Base-by-base conservation (phyloP, 164 flowering plant species). In the Vitis labrusca region DNA sequence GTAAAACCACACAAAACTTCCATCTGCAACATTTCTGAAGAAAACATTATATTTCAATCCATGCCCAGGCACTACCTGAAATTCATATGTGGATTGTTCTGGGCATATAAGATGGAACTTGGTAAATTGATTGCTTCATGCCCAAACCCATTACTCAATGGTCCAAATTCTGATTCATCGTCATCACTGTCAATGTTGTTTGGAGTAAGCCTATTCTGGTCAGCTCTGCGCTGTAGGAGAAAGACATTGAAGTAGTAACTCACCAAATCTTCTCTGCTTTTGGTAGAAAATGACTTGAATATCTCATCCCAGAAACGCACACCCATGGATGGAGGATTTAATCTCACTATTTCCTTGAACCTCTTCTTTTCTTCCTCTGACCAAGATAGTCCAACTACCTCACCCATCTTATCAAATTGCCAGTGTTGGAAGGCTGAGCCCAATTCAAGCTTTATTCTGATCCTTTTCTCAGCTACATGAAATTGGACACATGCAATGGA, bases 201-300 rank as follows among this genome's bases (percentile, higher is more conserved):
- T n/a, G 91, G 90, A 16, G 82, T 77, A 14, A 58, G 73, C 71
- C 98, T 76, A 65, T 93, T 95, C 78, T 95, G 98, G 58, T 70
- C 69, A 53, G 77, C 85, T 77, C 98, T 80, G 49, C 90, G 91
- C 19, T 77, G 79, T 58, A 88, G 78, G 70, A 93, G 79, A 71
- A 81, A 91, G 19, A 90, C 97, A 77, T 95, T 91, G 84, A 78
- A 93, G 78, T 91, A 95, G 78, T 95, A 95, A 81, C 88, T 83
- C 51, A 91, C 94, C 58, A 91, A 70, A 16, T 75, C 84, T 69
- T 74, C 83, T 66, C 86, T 77, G 67, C 76, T 84, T 76, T 82
- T 91, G 32, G 48, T 53, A 14, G 83, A 88, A 69, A 93, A 88
- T 48, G 23, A 12, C 77, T 69, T 76, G 56, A 23, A 51, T 44